A percentile compares a stretch with the other conserved stretches of the same genome.
phyloP scores from a whole-genome alignment of 164 flowering plant genomes.

The Nymphaea colorata region DNA sequence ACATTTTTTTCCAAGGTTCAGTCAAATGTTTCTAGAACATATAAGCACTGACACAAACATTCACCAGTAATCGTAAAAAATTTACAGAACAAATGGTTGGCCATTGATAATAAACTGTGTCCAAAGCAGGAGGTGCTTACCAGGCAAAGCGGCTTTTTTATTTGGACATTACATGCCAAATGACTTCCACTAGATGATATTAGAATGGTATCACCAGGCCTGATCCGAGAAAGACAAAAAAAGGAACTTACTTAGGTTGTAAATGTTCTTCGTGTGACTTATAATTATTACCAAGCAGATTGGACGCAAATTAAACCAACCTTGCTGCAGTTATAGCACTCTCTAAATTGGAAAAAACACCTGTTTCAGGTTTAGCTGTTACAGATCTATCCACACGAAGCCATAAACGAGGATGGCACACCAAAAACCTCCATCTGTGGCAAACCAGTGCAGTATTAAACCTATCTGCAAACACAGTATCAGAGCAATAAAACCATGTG shows the following conservation, averaged over 20 bases:
- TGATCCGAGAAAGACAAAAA: conserved; percentile 5
- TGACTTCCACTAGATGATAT: conserved; percentile 77
- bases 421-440: conserved; percentile 92
- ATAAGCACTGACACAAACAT: not conserved
- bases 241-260: not conserved
- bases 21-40: not conserved
- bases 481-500: conserved; percentile 8
- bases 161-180: conserved; percentile 65
- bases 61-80: not conserved
- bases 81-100: conserved; percentile 20
- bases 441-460: conserved; percentile 99
- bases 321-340: conserved; percentile 84
- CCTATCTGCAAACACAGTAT: conserved; percentile 87
- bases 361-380: conserved; percentile 42
- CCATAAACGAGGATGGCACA: conserved; percentile 94
- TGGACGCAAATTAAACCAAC: conserved; percentile 21
- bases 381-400: conserved; percentile 63
- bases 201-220: conserved; percentile 94
- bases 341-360: conserved; percentile 66
- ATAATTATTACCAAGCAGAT: not conserved
- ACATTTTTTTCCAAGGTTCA: not conserved
- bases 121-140: conserved; percentile 26
- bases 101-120: conserved; percentile 9
- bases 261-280: not conserved
- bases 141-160: conserved; percentile 87